phyloP scores from a whole-genome alignment of 352 stramenopile species.

The Globisporangium yorkense region DNA sequence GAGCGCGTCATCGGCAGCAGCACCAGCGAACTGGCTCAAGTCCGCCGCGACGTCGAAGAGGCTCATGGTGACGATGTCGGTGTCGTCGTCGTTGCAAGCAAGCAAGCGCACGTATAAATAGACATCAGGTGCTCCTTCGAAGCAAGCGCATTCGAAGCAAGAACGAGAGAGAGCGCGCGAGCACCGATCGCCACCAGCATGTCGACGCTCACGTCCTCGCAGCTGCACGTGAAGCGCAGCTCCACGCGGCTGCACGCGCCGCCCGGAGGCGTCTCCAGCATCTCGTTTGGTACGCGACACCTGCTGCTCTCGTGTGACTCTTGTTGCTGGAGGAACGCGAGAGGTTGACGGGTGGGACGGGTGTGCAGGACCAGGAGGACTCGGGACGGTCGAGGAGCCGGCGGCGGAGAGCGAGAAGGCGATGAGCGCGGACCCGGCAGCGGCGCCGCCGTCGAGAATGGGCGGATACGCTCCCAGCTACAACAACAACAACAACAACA shows the following conservation, averaged over 20 bases:
- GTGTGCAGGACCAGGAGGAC: conserved; percentile 25
- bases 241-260: conserved; percentile 69
- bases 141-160: too few species aligned
- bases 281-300: conserved; percentile 47
- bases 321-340: neutral
- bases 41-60: conserved; percentile 55
- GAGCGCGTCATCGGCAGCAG: neutral
- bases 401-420: conserved; percentile 2
- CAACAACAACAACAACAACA: conserved; percentile 6
- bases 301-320: neutral
- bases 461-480: conserved; percentile 3
- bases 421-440: neutral
- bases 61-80: conserved; percentile 17
- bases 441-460: neutral
- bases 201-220: conserved; percentile 73
- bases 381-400: conserved; percentile 36
- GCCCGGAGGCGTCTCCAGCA: conserved; percentile 53
- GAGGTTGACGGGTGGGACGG: neutral
- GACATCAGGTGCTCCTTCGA: too few species aligned
- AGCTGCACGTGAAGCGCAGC: conserved; percentile 73
- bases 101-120: neutral
- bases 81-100: too few species aligned
- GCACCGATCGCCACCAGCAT: conserved; percentile 19
- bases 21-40: conserved; percentile 36
- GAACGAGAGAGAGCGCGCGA: neutral